Evolutionary conservation across 352 stramenopile species (phyloP), one percentile per base, ranked within the genome.

Genomic region (Pythium chondricola): DNA sequence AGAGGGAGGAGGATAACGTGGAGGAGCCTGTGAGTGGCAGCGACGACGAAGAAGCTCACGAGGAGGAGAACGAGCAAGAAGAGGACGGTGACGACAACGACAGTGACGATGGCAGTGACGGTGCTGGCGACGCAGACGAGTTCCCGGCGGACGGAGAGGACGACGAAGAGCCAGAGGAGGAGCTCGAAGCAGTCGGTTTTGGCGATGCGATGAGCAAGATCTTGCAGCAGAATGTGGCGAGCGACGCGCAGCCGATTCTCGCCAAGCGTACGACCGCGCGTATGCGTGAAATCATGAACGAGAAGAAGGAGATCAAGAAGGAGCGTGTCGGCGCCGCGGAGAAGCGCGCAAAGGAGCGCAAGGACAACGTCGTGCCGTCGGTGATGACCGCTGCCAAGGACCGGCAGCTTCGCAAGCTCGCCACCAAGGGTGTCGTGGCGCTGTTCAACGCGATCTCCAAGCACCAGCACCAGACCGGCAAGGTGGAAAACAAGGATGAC

Each of bases 121-220:
- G 21, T 31, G 48, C 8, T 6, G 44, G 21, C 16, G 53, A 57
- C 26, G 58, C 39, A 2, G 62, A 65, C 20, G 51, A 63, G 14
- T 48, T 39, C 27, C 46, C 46, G 16, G 47, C 40, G 14, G 63
- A 71, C 13, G 54, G 20, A 4, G 63, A 57, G 1, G 48, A 58
- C 24, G 58, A 67, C 4, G 51, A 57, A 2, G 61, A 65, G 1
- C 66, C 65, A 13, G 61, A 63, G 0, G 72, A 79, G 14, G 53
- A 54, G 10, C 63, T 80, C n/a, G 74, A 85, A 16, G 74, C 75
- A 2, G 81, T 93, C 42, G 82, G 79, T 21, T 90, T 93, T 64
- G 82, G 75, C 20, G 82, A 93, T 41, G 82, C 82, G 33, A 88
- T 93, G 82, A 91, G 68, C 69, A 93, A 93, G 58, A 83, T 93